Percentiles rank a stretch among this genome's conserved stretches.
Conservation (phyloP, 2,329 filamentous ascomycete species). For the Colletotrichum aenigma region DNA sequence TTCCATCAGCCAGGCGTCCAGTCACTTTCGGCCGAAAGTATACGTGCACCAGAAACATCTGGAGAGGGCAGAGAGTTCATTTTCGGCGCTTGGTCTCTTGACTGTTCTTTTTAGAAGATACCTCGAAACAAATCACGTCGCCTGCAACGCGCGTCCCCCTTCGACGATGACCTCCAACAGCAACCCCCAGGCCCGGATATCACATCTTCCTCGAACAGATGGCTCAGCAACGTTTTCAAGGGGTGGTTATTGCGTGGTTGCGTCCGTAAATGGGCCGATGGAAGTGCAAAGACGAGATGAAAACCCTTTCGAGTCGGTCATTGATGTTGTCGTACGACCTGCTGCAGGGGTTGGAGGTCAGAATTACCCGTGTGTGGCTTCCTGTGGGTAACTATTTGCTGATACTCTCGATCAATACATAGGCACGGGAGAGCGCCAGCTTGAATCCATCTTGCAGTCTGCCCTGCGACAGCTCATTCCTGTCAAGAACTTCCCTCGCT, state of each 20-base stretch:
- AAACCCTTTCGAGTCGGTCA: slow-evolving; percentile 84
- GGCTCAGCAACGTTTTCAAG: slow-evolving; percentile 80
- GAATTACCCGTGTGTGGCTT: slow-evolving; percentile 25
- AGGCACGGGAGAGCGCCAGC: slow-evolving; percentile 79
- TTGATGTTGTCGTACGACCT: slow-evolving; percentile 91
- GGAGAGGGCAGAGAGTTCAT: not conserved
- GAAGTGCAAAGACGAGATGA: slow-evolving; percentile 90
- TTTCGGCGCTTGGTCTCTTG: not conserved
- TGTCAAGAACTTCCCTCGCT: slow-evolving; percentile 76
- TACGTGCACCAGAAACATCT: not conserved
- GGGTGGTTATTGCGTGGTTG: slow-evolving; percentile 80
- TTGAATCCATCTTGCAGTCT: slow-evolving; percentile 77
- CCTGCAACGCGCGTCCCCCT: not conserved
- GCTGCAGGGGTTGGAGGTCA: slow-evolving; percentile 81
- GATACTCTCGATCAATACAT: slow-evolving; percentile 29
- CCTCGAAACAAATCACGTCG: not conserved
- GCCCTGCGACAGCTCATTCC: slow-evolving; percentile 77
- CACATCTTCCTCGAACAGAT: slow-evolving; percentile 72
- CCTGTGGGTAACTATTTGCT: slow-evolving; percentile 2
- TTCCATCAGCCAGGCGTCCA: not conserved
- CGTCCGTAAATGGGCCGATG: slow-evolving; percentile 89
- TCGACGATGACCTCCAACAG: slow-evolving; percentile 17
- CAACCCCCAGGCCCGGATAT: slow-evolving; percentile 58
- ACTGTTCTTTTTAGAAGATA: not conserved
- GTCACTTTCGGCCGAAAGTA: not conserved